Evolutionary conservation across 345 rosid genomes (phyloP), one percentile per base, ranked within the genome.

Genomic region (Euphorbia lathyris): DNA sequence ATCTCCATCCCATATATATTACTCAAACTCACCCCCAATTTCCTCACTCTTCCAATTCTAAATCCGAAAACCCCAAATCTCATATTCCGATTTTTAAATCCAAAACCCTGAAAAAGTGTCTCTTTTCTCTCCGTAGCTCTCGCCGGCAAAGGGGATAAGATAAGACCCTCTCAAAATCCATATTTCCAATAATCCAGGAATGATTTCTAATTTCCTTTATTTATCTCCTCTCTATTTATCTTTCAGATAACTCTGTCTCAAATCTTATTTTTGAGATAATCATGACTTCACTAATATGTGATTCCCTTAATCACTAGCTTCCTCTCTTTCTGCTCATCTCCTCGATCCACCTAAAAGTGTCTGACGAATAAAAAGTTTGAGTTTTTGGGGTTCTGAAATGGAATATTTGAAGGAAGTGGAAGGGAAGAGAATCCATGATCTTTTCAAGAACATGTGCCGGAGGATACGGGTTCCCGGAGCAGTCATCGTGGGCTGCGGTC

Each of bases 401-500:
- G 88, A 82, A 13, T 72, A 65, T 80, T 45, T 67, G 36, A 77
- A 72, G 60, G 91, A 89, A 79, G 62, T 83, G 19, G 78, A 79
- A 77, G 78, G 88, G 5, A 89, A 89, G 74, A 76, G 72, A 27
- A 29, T 81, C 58, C 88, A 89, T 74, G 91, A 85, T 59, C 83
- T 53, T 55, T 58, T 47, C 66, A 65, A 43, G 16, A 76, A 63
- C 3, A 74, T 56, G 70, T 34, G 38, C 8, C 59, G 82, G 66
- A 45, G 84, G 64, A 42, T 68, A 43, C 42, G 75, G 83, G 84
- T 85, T 8, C 73, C 73, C 0, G 91, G 90, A 40, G 86, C 96
- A 23, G 57, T 93, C 71, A 86, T 90, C 65, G 88, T 93, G 13
- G 97, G 98, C 14, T 94, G 91, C 0, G 98, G 98, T 2, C 97